A percentile compares a stretch with the other conserved stretches of the same genome.
Evolutionary conservation across 2,329 filamentous ascomycete genomes (phyloP).

Genomic region (Cladosporium colombiae): DNA sequence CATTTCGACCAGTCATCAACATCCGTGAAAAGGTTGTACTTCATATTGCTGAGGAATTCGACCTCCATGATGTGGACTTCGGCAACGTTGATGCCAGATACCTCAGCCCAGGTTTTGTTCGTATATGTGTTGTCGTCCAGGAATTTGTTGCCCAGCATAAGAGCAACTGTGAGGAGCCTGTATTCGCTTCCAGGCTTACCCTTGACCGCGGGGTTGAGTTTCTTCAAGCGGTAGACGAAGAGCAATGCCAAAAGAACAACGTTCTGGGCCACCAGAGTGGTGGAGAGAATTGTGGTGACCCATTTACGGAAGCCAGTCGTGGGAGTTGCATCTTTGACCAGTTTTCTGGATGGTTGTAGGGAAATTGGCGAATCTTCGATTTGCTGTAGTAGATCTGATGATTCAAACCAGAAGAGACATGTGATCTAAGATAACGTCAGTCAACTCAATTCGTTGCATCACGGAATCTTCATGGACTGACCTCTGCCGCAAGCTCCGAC

Average conservation of each 20-base stretch:
- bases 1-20: constrained; percentile 84
- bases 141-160: constrained; percentile 99
- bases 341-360: constrained; percentile 45
- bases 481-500: constrained; percentile 80
- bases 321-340: constrained; percentile 73
- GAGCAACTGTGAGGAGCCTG: constrained; percentile 83
- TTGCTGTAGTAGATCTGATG: constrained; percentile 72
- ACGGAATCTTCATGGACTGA: constrained; percentile 43
- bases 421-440: constrained; percentile 65
- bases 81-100: constrained; percentile 87
- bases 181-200: constrained; percentile 94
- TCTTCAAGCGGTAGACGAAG: constrained; percentile 92
- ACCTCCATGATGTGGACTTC: constrained; percentile 99
- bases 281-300: constrained; percentile 86
- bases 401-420: constrained; percentile 97
- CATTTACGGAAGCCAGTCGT: constrained; percentile 85
- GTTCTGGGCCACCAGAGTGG: constrained; percentile 94
- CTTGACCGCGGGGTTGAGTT: constrained; percentile 82
- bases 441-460: background rate
- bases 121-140: constrained; percentile 99
- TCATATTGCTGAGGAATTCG: constrained; percentile 98
- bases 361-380: constrained; percentile 59
- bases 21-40: constrained; percentile 87
- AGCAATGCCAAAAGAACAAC: constrained; percentile 86
- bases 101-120: constrained; percentile 99